These are phyloP conservation scores for Boletus subluridellus DNA, from an alignment of 1,284 basidiomycete genomes.

Conservation along the genomic window DNA sequence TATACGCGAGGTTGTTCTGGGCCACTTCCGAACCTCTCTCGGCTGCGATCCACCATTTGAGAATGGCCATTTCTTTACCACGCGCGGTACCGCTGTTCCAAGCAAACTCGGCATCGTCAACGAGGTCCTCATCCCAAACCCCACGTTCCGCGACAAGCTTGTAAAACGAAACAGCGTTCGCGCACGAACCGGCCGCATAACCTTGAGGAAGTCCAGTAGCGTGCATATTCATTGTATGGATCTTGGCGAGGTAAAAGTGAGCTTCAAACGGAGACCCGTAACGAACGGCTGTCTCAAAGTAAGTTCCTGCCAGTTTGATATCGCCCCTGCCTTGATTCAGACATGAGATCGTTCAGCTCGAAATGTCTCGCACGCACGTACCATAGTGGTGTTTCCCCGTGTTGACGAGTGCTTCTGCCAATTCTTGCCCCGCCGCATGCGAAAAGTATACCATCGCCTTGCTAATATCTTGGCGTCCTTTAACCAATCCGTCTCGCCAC, in stretches of 20 bases:
- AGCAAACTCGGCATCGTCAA: slow-evolving; percentile 76
- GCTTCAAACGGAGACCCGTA: slow-evolving; percentile 89
- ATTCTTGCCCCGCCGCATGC: slow-evolving; percentile 78
- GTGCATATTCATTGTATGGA: slow-evolving; percentile 62
- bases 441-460: slow-evolving; percentile 71
- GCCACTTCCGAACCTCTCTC: slow-evolving; percentile 91
- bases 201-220: slow-evolving; percentile 41
- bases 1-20: slow-evolving; percentile 93
- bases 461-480: slow-evolving; percentile 62
- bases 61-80: slow-evolving; percentile 68
- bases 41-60: slow-evolving; percentile 92
- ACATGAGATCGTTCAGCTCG: slow-evolving; percentile 11
- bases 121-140: slow-evolving; percentile 81
- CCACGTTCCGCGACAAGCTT: slow-evolving; percentile 88
- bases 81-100: slow-evolving; percentile 73
- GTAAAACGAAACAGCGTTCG: slow-evolving; percentile 84
- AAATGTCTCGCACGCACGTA: slow-evolving; percentile 37
- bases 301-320: slow-evolving; percentile 56
- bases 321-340: slow-evolving; percentile 57
- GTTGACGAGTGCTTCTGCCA: slow-evolving; percentile 89
- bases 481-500: slow-evolving; percentile 80
- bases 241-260: slow-evolving; percentile 84
- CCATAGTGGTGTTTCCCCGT: slow-evolving; percentile 82
- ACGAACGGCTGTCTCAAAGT: slow-evolving; percentile 80
- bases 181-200: slow-evolving; percentile 66